Evolutionary conservation across 441 rosid genomes (phyloP).

Genomic region (Bocquillonia castaneifolia): DNA sequence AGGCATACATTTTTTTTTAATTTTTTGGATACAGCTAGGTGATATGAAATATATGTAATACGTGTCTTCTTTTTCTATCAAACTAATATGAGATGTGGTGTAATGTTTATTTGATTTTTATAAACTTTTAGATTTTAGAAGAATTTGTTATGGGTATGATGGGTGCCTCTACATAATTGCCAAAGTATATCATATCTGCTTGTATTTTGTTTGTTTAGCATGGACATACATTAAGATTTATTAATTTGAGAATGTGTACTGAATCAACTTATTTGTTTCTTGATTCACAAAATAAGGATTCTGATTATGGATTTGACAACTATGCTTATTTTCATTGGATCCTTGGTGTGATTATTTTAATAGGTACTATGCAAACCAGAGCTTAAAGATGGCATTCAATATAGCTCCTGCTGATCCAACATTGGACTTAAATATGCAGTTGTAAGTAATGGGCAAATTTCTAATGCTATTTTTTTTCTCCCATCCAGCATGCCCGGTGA

Average conservation of each 20-base stretch:
- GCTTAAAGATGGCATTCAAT: slow-evolving; percentile 69
- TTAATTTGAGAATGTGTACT: background rate
- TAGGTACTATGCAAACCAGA: slow-evolving; percentile 66
- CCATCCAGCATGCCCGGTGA: slow-evolving; percentile 1
- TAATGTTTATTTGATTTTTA: background rate
- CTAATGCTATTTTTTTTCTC: slow-evolving; percentile 18
- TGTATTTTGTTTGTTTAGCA: background rate
- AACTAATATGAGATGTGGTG: background rate
- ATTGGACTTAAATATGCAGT: slow-evolving; percentile 85
- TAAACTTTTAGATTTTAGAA: background rate
- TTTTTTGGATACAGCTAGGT: too few species aligned
- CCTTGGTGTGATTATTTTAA: slow-evolving; percentile 23
- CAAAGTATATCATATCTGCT: background rate
- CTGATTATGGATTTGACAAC: background rate
- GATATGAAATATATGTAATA: too few species aligned
- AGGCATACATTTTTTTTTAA: background rate
- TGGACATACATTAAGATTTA: background rate
- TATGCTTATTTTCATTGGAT: slow-evolving; percentile 11
- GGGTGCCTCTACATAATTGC: background rate
- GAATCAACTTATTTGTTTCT: background rate
- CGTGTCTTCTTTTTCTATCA: too few species aligned
- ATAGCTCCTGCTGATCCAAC: slow-evolving; percentile 97
- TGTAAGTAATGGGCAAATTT: slow-evolving; percentile 50
- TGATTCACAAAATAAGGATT: background rate
- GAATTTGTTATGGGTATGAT: background rate